Percentiles rank a stretch among this genome's conserved stretches.
phyloP scores from a whole-genome alignment of 2,329 filamentous ascomycete species.

The Botrytis porri region DNA sequence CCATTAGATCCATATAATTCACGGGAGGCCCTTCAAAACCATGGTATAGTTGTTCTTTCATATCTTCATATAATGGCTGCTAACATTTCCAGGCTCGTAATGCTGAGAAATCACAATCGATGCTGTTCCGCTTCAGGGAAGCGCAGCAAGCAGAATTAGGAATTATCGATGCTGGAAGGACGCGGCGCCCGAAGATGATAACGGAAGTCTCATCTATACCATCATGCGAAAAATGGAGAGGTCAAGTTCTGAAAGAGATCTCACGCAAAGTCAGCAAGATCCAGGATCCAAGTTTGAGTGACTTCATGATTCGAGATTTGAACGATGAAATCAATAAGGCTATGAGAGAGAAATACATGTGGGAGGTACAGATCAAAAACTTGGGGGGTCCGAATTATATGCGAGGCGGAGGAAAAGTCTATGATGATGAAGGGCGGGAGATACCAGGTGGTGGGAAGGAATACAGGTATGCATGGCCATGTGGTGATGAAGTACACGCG shows the following conservation, averaged over 20 bases:
- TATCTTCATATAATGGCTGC: background rate
- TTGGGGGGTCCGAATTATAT: constrained; percentile 91
- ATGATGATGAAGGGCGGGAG: constrained; percentile 54
- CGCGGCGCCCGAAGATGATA: constrained; percentile 86
- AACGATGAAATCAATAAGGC: constrained; percentile 99
- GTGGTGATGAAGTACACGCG: background rate
- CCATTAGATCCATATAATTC: background rate
- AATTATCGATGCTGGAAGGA: constrained; percentile 89
- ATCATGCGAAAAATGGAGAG: constrained; percentile 94
- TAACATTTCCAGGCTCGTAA: constrained; percentile 71
- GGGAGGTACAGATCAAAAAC: constrained; percentile 95
- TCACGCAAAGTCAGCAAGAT: constrained; percentile 95
- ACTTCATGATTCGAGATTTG: constrained; percentile 95
- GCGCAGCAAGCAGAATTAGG: constrained; percentile 93
- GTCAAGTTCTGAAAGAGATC: constrained; percentile 95
- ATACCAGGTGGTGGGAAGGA: constrained; percentile 74
- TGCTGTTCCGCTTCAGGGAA: constrained; percentile 99
- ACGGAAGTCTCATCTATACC: constrained; percentile 82
- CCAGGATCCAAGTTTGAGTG: constrained; percentile 84
- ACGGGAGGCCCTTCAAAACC: constrained; percentile 23
- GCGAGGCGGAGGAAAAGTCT: constrained; percentile 49
- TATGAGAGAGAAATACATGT: constrained; percentile 98
- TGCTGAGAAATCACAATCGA: constrained; percentile 97
- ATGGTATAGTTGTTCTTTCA: constrained; percentile 31
- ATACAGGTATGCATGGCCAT: constrained; percentile 72